Conservation (phyloP, 331 rosid species). For the Cydonia oblonga region DNA sequence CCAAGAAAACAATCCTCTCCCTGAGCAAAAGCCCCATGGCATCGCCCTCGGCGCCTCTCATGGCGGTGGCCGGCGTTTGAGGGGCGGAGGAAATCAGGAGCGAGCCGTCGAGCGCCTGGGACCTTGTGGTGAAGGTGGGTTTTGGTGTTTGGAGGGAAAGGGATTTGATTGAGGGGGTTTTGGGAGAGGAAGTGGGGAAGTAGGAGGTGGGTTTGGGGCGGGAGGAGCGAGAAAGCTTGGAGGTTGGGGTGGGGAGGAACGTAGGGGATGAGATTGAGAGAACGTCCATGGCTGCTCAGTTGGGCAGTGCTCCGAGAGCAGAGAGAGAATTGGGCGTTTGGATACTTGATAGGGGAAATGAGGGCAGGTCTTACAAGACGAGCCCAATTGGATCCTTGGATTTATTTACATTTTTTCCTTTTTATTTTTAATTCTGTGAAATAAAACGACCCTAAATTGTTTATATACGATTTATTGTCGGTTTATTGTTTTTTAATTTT, state of each 20-base stretch:
- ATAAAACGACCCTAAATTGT: too few relatives aligned
- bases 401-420: neutral
- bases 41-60: slow-evolving; percentile 63
- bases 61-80: slow-evolving; percentile 51
- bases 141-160: slow-evolving; percentile 8
- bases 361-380: neutral
- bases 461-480: too few relatives aligned
- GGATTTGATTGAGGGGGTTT: slow-evolving; percentile 12
- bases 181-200: slow-evolving; percentile 12
- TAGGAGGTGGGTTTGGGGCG: slow-evolving; percentile 19
- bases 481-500: too few relatives aligned
- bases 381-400: neutral
- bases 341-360: neutral
- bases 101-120: slow-evolving; percentile 8
- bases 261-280: slow-evolving; percentile 41
- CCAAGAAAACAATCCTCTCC: slow-evolving; percentile 91
- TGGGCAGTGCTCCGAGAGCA: neutral
- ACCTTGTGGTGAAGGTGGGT: slow-evolving; percentile 21
- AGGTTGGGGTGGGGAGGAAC: slow-evolving; percentile 9
- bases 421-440: too few relatives aligned
- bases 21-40: slow-evolving; percentile 74
- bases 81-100: slow-evolving; percentile 24
- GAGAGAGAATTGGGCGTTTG: neutral
- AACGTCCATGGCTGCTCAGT: slow-evolving; percentile 33
- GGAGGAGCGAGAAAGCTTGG: slow-evolving; percentile 5